phyloP scores from a whole-genome alignment of 1,284 basidiomycete species.

The Cutaneotrichosporon mucoides region DNA sequence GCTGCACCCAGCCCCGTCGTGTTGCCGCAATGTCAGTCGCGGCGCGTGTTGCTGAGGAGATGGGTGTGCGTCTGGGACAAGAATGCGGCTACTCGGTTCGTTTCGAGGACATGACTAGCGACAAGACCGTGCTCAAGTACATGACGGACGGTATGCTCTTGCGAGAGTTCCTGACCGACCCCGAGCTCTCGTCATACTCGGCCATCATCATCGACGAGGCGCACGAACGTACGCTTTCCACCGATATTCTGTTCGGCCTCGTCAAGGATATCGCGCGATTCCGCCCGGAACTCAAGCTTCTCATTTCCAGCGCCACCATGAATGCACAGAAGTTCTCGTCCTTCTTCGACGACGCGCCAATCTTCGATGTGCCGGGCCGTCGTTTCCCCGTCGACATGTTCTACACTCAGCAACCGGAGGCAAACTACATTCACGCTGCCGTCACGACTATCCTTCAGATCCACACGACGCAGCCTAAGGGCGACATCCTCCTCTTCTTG shows the following conservation, averaged over 20 bases:
- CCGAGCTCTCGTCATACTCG: slow-evolving; percentile 86
- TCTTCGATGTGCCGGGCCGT: slow-evolving; percentile 94
- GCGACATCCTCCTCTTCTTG: slow-evolving; percentile 97
- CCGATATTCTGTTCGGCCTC: slow-evolving; percentile 92
- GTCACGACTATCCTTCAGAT: slow-evolving; percentile 99
- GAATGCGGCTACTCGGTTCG: slow-evolving; percentile 99
- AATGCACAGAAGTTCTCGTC: slow-evolving; percentile 94
- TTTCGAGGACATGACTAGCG: slow-evolving; percentile 98
- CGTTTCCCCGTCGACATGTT: slow-evolving; percentile 98
- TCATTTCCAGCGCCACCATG: slow-evolving; percentile 95
- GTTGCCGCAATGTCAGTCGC: slow-evolving; percentile 99
- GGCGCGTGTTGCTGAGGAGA: slow-evolving; percentile 96
- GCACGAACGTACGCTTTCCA: slow-evolving; percentile 90
- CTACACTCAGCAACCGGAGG: slow-evolving; percentile 95
- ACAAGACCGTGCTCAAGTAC: slow-evolving; percentile 95
- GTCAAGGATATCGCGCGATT: slow-evolving; percentile 99
- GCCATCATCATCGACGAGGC: slow-evolving; percentile 95
- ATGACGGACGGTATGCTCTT: slow-evolving; percentile 99
- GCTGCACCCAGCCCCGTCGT: slow-evolving; percentile 96
- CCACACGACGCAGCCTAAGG: slow-evolving; percentile 95
- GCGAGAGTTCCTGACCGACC: slow-evolving; percentile 91
- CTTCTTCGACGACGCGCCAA: slow-evolving; percentile 90
- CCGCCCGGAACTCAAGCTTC: slow-evolving; percentile 79
- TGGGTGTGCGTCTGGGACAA: slow-evolving; percentile 92
- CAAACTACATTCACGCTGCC: slow-evolving; percentile 96